A percentile compares a stretch with the other conserved stretches of the same genome.
Conservation (phyloP, 1,139 yeast species). For the Debaryomyces udenii region DNA sequence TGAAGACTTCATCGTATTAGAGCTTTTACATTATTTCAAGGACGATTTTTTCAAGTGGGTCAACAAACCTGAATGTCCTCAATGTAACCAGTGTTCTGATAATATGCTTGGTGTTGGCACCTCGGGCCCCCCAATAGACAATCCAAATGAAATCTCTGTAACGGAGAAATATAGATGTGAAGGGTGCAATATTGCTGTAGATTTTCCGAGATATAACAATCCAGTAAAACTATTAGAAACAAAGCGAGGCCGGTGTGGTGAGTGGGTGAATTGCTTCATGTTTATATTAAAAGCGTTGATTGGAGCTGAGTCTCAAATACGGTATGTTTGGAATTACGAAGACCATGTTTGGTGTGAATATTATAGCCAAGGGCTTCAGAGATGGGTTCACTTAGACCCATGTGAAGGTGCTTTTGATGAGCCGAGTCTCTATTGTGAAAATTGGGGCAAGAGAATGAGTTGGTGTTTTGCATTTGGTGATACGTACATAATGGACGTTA, state of each 20-base stretch:
- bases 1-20: slow-evolving; percentile 72
- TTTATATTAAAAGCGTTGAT: slow-evolving; percentile 65
- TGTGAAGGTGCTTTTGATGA: slow-evolving; percentile 87
- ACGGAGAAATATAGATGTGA: slow-evolving; percentile 67
- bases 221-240: slow-evolving; percentile 63
- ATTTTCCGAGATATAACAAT: slow-evolving; percentile 78
- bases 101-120: slow-evolving; percentile 16
- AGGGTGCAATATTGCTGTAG: slow-evolving; percentile 46
- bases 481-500: slow-evolving; percentile 67
- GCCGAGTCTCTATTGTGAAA: slow-evolving; percentile 73
- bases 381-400: slow-evolving; percentile 90
- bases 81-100: slow-evolving; percentile 39
- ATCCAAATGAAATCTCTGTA: slow-evolving; percentile 35
- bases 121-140: slow-evolving; percentile 22
- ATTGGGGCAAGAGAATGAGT: slow-evolving; percentile 96
- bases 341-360: slow-evolving; percentile 98
- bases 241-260: slow-evolving; percentile 87
- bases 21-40: slow-evolving; percentile 75
- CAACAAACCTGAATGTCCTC: slow-evolving; percentile 63
- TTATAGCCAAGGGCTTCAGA: slow-evolving; percentile 56
- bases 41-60: slow-evolving; percentile 84
- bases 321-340: slow-evolving; percentile 87
- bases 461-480: slow-evolving; percentile 72
- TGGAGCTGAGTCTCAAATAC: slow-evolving; percentile 52
- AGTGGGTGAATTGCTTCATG: slow-evolving; percentile 88